Evolutionary conservation across 2,329 filamentous ascomycete genomes (phyloP).

Genomic region (Sarocladium brachiariae): DNA sequence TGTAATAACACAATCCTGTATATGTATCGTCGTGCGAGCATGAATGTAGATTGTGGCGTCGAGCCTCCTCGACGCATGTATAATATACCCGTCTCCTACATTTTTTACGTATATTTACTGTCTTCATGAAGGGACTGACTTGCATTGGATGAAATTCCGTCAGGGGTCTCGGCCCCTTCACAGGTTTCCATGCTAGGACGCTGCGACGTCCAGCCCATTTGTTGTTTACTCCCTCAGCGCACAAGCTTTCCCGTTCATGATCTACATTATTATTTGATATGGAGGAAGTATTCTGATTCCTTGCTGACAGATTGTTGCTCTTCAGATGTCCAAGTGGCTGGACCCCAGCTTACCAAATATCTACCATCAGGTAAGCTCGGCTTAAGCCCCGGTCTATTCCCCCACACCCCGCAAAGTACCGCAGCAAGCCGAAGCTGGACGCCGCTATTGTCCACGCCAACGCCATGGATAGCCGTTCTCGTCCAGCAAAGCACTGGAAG

Average conservation of each 20-base stretch:
- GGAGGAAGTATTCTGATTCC: too few relatives aligned
- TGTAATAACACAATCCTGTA: constrained; percentile 45
- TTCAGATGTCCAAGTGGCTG: too few relatives aligned
- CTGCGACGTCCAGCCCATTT: neutral
- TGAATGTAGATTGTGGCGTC: neutral
- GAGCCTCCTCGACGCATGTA: neutral
- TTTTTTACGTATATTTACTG: too few relatives aligned
- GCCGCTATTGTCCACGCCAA: constrained; percentile 1
- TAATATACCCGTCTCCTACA: neutral
- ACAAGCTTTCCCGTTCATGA: too few relatives aligned
- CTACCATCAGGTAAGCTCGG: neutral
- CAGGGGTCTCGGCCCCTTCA: too few relatives aligned
- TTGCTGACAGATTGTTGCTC: too few relatives aligned
- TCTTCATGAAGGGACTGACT: too few relatives aligned
- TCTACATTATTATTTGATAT: too few relatives aligned
- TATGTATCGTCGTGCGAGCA: neutral
- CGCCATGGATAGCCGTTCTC: constrained; percentile 4
- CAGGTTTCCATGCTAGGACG: neutral
- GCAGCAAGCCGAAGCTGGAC: constrained; percentile 28
- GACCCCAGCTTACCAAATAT: neutral
- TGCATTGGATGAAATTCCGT: too few relatives aligned
- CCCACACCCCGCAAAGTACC: constrained; percentile 26
- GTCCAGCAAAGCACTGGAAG: neutral
- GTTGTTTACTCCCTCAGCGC: too few relatives aligned
- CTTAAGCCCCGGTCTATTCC: constrained; percentile 11